Base-by-base conservation (phyloP, 345 rosid species). In the Eucalyptus melliodora region DNA sequence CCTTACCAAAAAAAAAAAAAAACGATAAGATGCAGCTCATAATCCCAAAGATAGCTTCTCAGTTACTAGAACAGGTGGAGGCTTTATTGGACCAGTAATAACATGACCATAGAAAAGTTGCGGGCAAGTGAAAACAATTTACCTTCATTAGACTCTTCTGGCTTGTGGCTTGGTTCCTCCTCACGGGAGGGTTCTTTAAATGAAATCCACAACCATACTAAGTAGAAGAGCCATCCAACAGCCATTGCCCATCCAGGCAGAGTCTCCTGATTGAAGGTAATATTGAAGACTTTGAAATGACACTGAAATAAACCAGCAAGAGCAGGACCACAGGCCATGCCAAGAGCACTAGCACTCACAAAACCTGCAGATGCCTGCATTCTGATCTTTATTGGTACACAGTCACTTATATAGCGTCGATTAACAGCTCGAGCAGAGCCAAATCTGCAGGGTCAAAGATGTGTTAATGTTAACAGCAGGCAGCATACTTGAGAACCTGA, bases 261-360 rank as follows among this genome's bases (percentile, higher is more conserved):
- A 89, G 99, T 97, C 88, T 92, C 91, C 90, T 93, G 96, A 91
- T 97, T 96, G 93, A 98, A 96, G 24, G 99, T 97, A 9, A 98
- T 80, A 90, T 95, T 95, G 93, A 92, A 95, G 55, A 97, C 90
- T 93, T 94, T 96, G 91, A 98, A 96, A 60, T 95, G 93, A n/a
- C 92, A 91, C 91, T 98, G 99, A 81, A 98, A 97, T 88, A 98
- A 89, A 90, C 99, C 99, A 65, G 99, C 99, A 72, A 98, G 96
- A 55, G 99, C 99, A 87, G 99, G 99, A 94, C 99, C 99, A 93
- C 99, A 96, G 56, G 99, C 99, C 99, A 98, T 97, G 90, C 99
- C 99, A 53, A 98, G 97, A 91, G 99, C 99, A 96, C 99, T 98
- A 90, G 99, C 99, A 93, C 99, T 98, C 89, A 98, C 99, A 92